These are phyloP conservation scores for Polyplosphaeria fusca DNA, from an alignment of 495 filamentous ascomycete species.

Conservation along the genomic window DNA sequence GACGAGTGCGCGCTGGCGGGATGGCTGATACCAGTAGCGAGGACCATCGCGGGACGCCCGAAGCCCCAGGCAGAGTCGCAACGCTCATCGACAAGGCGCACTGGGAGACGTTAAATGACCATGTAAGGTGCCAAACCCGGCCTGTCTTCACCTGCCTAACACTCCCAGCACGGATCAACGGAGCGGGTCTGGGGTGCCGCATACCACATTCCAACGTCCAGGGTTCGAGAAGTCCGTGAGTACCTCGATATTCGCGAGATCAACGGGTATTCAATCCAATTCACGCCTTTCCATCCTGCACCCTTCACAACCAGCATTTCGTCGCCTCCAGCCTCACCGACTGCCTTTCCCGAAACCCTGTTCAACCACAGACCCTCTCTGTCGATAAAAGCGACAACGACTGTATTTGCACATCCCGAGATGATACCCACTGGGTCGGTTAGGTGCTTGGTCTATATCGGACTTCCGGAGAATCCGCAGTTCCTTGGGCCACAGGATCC, in stretches of 20 bases:
- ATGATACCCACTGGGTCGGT: slow-evolving; percentile 41
- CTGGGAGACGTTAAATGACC: slow-evolving; percentile 77
- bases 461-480: slow-evolving; percentile 88
- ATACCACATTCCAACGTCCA: slow-evolving; percentile 74
- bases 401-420: background rate
- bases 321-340: slow-evolving; percentile 42
- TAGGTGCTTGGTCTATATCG: slow-evolving; percentile 83
- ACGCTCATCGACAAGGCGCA: slow-evolving; percentile 80
- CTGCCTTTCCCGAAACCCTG: slow-evolving; percentile 18
- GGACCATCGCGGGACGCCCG: slow-evolving; percentile 91
- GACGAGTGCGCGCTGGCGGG: background rate
- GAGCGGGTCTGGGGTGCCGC: slow-evolving; percentile 84
- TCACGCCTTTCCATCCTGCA: slow-evolving; percentile 70
- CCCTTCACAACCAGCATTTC: slow-evolving; percentile 1
- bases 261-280: slow-evolving; percentile 90
- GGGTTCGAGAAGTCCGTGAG: slow-evolving; percentile 76
- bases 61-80: slow-evolving; percentile 83
- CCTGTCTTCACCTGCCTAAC: slow-evolving; percentile 21
- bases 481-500: slow-evolving; percentile 83
- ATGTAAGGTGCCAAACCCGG: slow-evolving; percentile 35
- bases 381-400: slow-evolving; percentile 35
- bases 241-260: slow-evolving; percentile 97
- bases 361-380: slow-evolving; percentile 1
- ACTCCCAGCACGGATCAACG: slow-evolving; percentile 36
- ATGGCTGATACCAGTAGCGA: slow-evolving; percentile 51